Percentiles rank a stretch among this genome's conserved stretches.
Evolutionary conservation across 83 land plant species (phyloP).

Genomic region (Thuja plicata): DNA sequence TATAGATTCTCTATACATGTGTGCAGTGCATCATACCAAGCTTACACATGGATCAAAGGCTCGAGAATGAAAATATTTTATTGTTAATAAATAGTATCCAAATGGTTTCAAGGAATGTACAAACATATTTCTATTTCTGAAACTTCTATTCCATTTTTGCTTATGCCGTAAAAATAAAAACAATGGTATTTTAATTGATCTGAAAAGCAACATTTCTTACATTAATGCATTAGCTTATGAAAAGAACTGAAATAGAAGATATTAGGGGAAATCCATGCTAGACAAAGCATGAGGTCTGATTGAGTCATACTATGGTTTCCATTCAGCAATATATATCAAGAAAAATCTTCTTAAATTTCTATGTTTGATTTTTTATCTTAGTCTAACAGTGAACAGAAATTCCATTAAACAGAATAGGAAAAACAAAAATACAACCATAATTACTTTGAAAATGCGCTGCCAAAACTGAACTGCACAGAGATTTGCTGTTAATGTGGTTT

Average conservation of each 20-base stretch:
- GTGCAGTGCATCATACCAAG: not conserved
- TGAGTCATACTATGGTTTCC: not conserved
- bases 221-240: not conserved
- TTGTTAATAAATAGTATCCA: not conserved
- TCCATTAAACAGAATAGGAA: not conserved
- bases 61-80: not conserved
- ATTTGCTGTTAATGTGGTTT: slow-evolving; percentile 48
- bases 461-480: slow-evolving; percentile 74
- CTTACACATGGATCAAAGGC: not conserved
- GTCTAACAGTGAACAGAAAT: not conserved
- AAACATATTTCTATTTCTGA: not conserved
- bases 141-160: not conserved
- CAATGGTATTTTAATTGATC: not conserved
- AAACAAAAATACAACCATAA: not conserved
- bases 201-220: not conserved
- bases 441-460: slow-evolving; percentile 74
- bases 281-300: not conserved
- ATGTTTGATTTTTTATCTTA: not conserved
- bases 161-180: not conserved
- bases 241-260: not conserved
- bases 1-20: not conserved
- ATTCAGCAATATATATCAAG: not conserved
- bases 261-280: not conserved
- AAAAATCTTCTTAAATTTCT: too few relatives aligned
- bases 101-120: not conserved